Evolutionary conservation across 768 basidiomycete genomes (phyloP).

Genomic region (Lentinula detonsa): DNA sequence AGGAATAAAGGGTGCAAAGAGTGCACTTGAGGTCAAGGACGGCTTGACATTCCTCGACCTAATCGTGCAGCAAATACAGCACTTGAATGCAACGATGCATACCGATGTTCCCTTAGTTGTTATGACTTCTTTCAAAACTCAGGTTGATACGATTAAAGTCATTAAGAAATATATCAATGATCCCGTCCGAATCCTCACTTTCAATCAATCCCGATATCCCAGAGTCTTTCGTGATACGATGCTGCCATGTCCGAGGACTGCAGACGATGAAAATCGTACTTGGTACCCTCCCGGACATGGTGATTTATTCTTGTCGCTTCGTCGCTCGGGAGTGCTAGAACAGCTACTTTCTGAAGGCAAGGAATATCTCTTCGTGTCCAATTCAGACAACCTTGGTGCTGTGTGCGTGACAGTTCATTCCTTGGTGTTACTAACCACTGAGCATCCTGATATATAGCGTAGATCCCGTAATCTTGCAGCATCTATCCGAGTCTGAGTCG

Average conservation of each 20-base stretch:
- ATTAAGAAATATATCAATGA: conserved; percentile 96
- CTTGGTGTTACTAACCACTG: not conserved
- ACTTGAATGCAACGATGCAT: conserved; percentile 77
- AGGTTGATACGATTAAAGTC: conserved; percentile 92
- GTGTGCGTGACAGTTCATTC: conserved; percentile 44
- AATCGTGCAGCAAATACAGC: conserved; percentile 90
- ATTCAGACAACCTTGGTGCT: conserved; percentile 95
- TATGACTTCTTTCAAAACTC: conserved; percentile 98
- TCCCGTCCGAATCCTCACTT: conserved; percentile 85
- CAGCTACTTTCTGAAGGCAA: conserved; percentile 87
- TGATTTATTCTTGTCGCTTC: conserved; percentile 88
- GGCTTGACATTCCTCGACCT: conserved; percentile 98
- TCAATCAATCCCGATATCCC: conserved; percentile 94
- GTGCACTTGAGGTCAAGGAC: conserved; percentile 92
- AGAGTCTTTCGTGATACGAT: conserved; percentile 87
- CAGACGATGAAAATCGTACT: conserved; percentile 70
- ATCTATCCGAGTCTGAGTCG: conserved; percentile 74
- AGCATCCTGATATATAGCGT: conserved; percentile 37
- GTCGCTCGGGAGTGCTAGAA: conserved; percentile 87
- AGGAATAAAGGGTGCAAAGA: conserved; percentile 87
- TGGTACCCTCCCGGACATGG: conserved; percentile 99
- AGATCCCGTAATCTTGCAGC: conserved; percentile 76
- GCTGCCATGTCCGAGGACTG: conserved; percentile 73
- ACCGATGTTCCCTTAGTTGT: conserved; percentile 95
- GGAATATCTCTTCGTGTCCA: conserved; percentile 96